Evolutionary conservation across 768 basidiomycete species (phyloP), one percentile per base, ranked within the genome.

Genomic region (Trametes gibbosa): DNA sequence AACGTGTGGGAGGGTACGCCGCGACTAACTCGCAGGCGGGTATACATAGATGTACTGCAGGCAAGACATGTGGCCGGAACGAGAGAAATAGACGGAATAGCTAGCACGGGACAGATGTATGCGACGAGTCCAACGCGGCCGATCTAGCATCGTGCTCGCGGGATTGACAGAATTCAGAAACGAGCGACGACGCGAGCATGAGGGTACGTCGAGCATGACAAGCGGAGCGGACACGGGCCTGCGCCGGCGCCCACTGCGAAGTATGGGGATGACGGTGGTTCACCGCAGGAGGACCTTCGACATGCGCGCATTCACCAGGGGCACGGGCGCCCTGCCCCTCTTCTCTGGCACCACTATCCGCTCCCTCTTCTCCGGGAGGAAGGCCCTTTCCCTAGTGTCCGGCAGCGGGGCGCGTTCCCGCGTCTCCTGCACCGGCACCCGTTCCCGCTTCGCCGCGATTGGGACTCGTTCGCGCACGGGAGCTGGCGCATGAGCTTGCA

Each of bases 201-300:
- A 6, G 19, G 48, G 16, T 6, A 35, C 10, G 23, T 13, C 14
- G 23, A 5, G 29, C 29, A 17, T 23, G 21, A 13, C 10, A 32
- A 27, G 19, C 16, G 24, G 21, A 27, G 34, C 16, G 52, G 45
- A 50, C 13, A 5, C 39, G 25, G 55, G 21, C 54, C 54, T 56
- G 41, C 25, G n/a, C 37, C 54, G 54, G 46, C 37, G 10, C 27
- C 42, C 46, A 43, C n/a, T 9, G 21, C n/a, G 9, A 9, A 21
- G n/a, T n/a, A 25, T 21, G 19, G 25, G 16, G 34, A 29, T 8
- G 16, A 16, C 12, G 27, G 23, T 17, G 16, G 24, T 32, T 45
- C 52, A 58, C 29, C 64, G 66, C 59, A 67, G 37, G 10, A 63
- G 63, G 42, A 52, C 51, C 59, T 67, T 67, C 34, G 64, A 65